Conservation (phyloP, 768 basidiomycete species). For the Phlebiopsis gigantea region DNA sequence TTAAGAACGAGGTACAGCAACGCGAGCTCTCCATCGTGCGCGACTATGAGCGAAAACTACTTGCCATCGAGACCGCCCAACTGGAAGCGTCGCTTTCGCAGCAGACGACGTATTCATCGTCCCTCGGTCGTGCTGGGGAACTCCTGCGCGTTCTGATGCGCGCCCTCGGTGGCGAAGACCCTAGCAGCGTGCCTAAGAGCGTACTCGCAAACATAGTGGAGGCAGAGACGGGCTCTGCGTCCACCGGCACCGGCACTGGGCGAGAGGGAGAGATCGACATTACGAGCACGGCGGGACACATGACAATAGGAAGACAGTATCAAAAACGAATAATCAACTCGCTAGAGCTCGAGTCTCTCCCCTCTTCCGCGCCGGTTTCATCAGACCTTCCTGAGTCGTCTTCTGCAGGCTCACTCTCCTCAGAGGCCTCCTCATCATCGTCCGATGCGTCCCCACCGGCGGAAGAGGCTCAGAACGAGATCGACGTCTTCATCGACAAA, state of each 20-base stretch:
- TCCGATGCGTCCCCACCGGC: neutral
- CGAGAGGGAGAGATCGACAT: conserved; percentile 2
- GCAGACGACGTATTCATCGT: conserved; percentile 61
- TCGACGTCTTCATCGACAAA: conserved; percentile 17
- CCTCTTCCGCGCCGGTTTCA: neutral
- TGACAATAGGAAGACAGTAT: neutral
- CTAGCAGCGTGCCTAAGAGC: conserved; percentile 13
- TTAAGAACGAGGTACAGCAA: conserved; percentile 86
- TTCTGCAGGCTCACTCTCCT: neutral
- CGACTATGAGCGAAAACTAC: conserved; percentile 85
- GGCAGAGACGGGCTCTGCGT: neutral
- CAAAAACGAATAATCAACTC: conserved; percentile 11
- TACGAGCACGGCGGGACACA: conserved; percentile 3
- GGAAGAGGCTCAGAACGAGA: conserved; percentile 4
- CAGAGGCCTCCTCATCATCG: neutral
- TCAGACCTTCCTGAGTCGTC: neutral
- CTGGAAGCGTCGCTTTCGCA: conserved; percentile 51
- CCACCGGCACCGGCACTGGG: neutral
- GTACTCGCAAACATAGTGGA: neutral
- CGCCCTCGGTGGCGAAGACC: conserved; percentile 61
- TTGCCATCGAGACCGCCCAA: conserved; percentile 66
- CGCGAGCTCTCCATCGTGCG: conserved; percentile 85
- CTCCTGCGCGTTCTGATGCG: conserved; percentile 68
- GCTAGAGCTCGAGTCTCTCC: conserved; percentile 3
- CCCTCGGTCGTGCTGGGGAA: conserved; percentile 65